Conservation (phyloP, 768 basidiomycete genomes). For the Crassisporium funariophilum region DNA sequence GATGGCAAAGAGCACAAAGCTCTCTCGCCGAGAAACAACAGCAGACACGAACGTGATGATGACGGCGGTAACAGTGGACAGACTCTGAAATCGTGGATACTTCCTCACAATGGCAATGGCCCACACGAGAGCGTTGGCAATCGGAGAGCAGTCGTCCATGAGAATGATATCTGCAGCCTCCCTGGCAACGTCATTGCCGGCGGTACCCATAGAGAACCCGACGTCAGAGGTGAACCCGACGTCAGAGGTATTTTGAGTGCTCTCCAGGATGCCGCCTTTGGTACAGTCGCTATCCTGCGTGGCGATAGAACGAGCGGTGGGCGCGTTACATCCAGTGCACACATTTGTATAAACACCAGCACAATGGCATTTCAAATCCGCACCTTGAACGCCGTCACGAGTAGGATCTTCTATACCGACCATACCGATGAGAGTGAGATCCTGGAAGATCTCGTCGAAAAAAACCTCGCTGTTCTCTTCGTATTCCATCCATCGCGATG, state of each 20-base stretch:
- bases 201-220: constrained; percentile 95
- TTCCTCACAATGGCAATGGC: constrained; percentile 98
- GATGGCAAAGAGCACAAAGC: constrained; percentile 91
- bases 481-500: constrained; percentile 52
- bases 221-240: constrained; percentile 95
- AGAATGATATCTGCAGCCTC: constrained; percentile 99
- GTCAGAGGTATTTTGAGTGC: too few relatives aligned
- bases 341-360: constrained; percentile 96
- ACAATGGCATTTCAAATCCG: constrained; percentile 82
- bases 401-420: constrained; percentile 97
- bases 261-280: constrained; percentile 97
- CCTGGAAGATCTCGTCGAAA: constrained; percentile 66
- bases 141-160: constrained; percentile 96
- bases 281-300: constrained; percentile 96
- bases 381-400: constrained; percentile 84
- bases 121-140: constrained; percentile 99
- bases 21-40: constrained; percentile 75
- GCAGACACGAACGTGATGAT: constrained; percentile 91
- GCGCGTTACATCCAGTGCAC: constrained; percentile 97
- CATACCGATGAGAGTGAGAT: constrained; percentile 86
- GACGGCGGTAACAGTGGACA: constrained; percentile 94
- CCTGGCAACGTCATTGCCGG: constrained; percentile 98
- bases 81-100: constrained; percentile 95
- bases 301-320: constrained; percentile 95
- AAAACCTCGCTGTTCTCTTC: constrained; percentile 63